Evolutionary conservation across 306 rosid genomes (phyloP).

Genomic region (Quercus suber): DNA sequence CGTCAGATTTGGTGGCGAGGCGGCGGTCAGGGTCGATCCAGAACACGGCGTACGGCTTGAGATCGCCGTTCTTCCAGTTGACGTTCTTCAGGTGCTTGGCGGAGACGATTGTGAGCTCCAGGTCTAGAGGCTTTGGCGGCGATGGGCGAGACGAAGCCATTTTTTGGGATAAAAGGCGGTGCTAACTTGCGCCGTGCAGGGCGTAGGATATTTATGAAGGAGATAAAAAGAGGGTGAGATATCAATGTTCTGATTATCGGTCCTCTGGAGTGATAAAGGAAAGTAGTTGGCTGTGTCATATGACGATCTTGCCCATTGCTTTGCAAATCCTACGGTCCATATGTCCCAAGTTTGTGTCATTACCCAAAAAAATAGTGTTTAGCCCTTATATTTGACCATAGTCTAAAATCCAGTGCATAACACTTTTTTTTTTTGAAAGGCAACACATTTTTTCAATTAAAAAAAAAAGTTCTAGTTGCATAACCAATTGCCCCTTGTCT

Average conservation of each 20-base stretch:
- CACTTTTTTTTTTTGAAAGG: neutral
- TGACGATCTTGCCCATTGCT: neutral
- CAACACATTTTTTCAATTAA: neutral
- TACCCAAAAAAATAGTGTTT: too few species aligned
- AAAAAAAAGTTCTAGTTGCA: too few species aligned
- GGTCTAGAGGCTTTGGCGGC: slow-evolving; percentile 60
- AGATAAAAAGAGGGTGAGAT: neutral
- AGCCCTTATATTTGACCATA: neutral
- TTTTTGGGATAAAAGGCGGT: neutral
- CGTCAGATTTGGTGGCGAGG: slow-evolving; percentile 85
- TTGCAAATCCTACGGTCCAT: neutral
- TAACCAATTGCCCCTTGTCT: too few species aligned
- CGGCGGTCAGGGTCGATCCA: slow-evolving; percentile 82
- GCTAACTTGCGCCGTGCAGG: slow-evolving; percentile 16
- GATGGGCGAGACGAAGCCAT: slow-evolving; percentile 81
- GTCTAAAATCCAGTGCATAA: neutral
- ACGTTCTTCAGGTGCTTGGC: slow-evolving; percentile 91
- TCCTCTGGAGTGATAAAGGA: neutral
- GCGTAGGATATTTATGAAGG: neutral
- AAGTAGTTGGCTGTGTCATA: neutral
- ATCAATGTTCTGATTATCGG: neutral
- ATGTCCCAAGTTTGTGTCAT: neutral
- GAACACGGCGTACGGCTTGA: slow-evolving; percentile 81
- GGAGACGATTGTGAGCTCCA: slow-evolving; percentile 72
- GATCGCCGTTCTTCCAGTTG: slow-evolving; percentile 81